Conservation (phyloP, 2,329 filamentous ascomycete species). For the Erysiphe pulchra region DNA sequence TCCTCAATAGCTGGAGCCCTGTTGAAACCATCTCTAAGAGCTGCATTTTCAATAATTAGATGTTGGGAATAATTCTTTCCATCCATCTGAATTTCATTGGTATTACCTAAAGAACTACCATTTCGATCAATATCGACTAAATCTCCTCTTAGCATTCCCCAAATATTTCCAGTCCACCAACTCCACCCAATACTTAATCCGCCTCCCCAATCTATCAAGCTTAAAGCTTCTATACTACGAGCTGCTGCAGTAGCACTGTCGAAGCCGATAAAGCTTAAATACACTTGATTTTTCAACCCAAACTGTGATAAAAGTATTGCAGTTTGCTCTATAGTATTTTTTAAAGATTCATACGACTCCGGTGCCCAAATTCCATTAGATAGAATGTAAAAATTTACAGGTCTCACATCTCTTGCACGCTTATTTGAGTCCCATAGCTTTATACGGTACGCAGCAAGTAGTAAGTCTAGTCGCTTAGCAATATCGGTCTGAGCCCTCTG, state of each 20-base stretch:
- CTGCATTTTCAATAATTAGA: no score
- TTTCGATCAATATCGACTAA: not conserved
- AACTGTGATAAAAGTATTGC: not conserved
- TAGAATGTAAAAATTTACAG: constrained; percentile 8
- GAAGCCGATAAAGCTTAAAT: not conserved
- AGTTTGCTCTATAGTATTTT: not conserved
- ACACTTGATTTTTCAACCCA: not conserved
- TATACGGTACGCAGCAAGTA: constrained; percentile 4
- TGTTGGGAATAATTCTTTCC: no score
- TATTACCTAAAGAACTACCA: no score
- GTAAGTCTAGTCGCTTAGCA: constrained; percentile 5
- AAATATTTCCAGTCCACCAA: not conserved
- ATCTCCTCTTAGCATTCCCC: not conserved
- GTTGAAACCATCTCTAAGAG: no score
- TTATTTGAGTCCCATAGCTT: constrained; percentile 3
- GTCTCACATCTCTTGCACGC: constrained; percentile 3
- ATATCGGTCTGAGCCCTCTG: constrained; percentile 5
- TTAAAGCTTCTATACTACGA: not conserved
- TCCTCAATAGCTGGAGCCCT: no score
- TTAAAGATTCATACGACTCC: constrained; percentile 11
- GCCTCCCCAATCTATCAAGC: not conserved
- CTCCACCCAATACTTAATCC: not conserved
- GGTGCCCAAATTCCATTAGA: constrained; percentile 6
- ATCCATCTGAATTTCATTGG: no score
- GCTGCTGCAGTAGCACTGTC: not conserved